Percentiles rank a stretch among this genome's conserved stretches.
Evolutionary conservation across 169 alveolate species (phyloP).

Genomic region (Plasmodium knowlesi): DNA sequence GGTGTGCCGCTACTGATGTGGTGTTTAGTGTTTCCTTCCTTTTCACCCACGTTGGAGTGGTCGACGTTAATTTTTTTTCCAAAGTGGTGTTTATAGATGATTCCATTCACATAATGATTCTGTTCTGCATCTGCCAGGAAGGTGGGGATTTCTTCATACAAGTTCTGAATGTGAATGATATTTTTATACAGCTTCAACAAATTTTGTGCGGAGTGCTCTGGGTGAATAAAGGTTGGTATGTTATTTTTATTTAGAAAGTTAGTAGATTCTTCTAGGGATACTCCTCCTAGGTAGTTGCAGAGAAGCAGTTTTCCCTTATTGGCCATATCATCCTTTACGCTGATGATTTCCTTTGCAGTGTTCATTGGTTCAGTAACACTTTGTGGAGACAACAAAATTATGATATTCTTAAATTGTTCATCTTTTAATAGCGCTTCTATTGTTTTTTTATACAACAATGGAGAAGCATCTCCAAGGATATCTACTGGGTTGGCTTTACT

Average conservation of each 20-base stretch:
- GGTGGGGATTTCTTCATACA: conserved; percentile 40
- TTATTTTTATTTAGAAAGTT: conserved; percentile 77
- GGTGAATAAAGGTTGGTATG: conserved; percentile 82
- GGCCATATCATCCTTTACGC: conserved; percentile 1
- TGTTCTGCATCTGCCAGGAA: conserved; percentile 5
- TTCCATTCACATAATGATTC: conserved; percentile 17
- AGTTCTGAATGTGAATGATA: conserved; percentile 40
- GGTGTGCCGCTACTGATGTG: neutral
- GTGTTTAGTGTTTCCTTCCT: neutral
- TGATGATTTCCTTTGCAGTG: conserved; percentile 64
- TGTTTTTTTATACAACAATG: conserved; percentile 80
- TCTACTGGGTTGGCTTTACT: conserved; percentile 87
- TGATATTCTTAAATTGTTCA: conserved; percentile 79
- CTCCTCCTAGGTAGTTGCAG: conserved; percentile 84
- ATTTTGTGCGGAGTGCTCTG: conserved; percentile 79
- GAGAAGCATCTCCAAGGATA: conserved; percentile 88
- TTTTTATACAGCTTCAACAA: conserved; percentile 25
- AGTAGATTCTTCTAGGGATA: conserved; percentile 79
- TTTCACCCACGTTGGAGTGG: neutral
- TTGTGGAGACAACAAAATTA: conserved; percentile 86
- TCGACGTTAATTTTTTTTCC: neutral
- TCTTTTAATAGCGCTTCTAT: conserved; percentile 79
- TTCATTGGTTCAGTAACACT: conserved; percentile 65
- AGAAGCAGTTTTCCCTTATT: neutral
- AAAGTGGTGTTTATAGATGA: conserved; percentile 13